A percentile compares a stretch with the other conserved stretches of the same genome.
These are phyloP conservation scores for Capillidium rhysosporum DNA, from an alignment of 371 early-diverging fungal species.

Conservation along the genomic window DNA sequence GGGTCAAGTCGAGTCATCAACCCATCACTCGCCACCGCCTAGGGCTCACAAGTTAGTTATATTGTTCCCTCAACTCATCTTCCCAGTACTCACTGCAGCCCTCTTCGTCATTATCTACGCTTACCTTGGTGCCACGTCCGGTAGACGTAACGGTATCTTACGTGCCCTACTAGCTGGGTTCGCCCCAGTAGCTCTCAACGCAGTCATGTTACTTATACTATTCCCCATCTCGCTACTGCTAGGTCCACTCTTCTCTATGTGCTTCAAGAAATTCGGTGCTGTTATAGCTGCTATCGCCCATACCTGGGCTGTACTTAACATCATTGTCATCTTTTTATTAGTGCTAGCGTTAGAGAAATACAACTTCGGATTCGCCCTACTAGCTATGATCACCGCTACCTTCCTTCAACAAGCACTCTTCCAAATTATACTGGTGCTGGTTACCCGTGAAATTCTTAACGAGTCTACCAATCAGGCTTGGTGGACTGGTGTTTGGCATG, in stretches of 20 bases:
- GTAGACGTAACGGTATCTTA: neutral
- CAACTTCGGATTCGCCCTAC: constrained; percentile 29
- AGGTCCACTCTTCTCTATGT: constrained; percentile 36
- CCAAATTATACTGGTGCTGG: constrained; percentile 36
- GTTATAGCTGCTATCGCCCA: constrained; percentile 48
- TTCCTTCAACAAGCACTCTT: constrained; percentile 49
- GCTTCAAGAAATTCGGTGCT: constrained; percentile 45
- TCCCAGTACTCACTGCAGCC: constrained; percentile 41
- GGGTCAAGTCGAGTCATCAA: constrained; percentile 27
- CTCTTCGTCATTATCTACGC: constrained; percentile 29
- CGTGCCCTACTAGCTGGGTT: constrained; percentile 25
- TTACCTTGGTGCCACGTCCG: neutral
- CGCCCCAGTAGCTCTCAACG: constrained; percentile 51
- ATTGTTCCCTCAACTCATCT: constrained; percentile 47
- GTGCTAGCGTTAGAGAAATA: constrained; percentile 49
- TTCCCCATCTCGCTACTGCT: constrained; percentile 47
- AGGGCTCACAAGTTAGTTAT: constrained; percentile 42
- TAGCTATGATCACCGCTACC: constrained; percentile 30
- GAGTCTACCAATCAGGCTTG: constrained; percentile 65
- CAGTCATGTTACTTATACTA: constrained; percentile 36
- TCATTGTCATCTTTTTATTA: constrained; percentile 34
- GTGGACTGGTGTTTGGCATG: constrained; percentile 83
- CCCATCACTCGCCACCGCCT: constrained; percentile 36
- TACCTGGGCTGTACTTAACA: constrained; percentile 34
- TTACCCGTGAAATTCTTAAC: constrained; percentile 65